phyloP scores from a whole-genome alignment of 352 stramenopile genomes.

The Globisporangium acanthophoron region DNA sequence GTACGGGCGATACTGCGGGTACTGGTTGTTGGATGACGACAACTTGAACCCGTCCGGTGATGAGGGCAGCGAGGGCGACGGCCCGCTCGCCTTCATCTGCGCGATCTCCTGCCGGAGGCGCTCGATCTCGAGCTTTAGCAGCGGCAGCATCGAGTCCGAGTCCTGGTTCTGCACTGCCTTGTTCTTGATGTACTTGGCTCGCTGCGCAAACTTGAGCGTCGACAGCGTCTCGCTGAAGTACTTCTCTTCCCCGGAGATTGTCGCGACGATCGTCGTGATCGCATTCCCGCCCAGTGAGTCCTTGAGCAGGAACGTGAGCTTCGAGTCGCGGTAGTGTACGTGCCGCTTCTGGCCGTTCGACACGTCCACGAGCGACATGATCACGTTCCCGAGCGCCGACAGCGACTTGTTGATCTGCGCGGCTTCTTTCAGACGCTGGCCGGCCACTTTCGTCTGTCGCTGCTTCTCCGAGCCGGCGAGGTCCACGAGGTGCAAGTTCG shows the following conservation, averaged over 20 bases:
- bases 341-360: constrained; percentile 78
- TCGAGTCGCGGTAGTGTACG: constrained; percentile 83
- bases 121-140: constrained; percentile 74
- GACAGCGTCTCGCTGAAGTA: constrained; percentile 85
- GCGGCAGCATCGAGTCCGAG: constrained; percentile 60
- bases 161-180: constrained; percentile 85
- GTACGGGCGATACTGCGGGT: constrained; percentile 3
- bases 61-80: background rate
- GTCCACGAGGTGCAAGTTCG: constrained; percentile 83
- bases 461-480: constrained; percentile 87
- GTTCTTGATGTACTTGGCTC: constrained; percentile 88
- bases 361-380: constrained; percentile 84
- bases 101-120: constrained; percentile 59
- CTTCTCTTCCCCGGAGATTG: constrained; percentile 72
- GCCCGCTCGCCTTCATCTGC: constrained; percentile 17
- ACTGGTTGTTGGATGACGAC: constrained; percentile 4
- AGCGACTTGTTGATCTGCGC: constrained; percentile 90
- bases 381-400: constrained; percentile 84
- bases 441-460: constrained; percentile 67
- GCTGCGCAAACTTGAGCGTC: constrained; percentile 84
- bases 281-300: constrained; percentile 86
- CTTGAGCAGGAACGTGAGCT: constrained; percentile 82
- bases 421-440: constrained; percentile 84
- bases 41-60: constrained; percentile 6
- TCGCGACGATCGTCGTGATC: constrained; percentile 82